Base-by-base conservation (phyloP, 1,284 basidiomycete species). In the Fomitopsis palustris region DNA sequence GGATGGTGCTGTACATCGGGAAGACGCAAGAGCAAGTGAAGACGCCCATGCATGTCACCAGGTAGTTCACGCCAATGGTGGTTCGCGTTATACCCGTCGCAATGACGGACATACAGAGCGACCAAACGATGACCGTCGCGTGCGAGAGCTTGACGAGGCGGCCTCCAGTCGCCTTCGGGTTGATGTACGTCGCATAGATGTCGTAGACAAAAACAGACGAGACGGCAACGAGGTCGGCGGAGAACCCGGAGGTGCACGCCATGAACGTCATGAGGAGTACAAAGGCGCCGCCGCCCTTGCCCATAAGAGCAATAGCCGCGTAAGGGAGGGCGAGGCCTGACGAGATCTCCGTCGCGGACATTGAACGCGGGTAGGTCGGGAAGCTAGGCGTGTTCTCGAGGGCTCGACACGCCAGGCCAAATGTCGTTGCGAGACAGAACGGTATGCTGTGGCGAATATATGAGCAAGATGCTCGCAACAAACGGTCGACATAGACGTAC, bases 201-300 rank as follows among this genome's bases (percentile, higher is more conserved):
- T 81, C 80, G 64, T 75, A 81, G 1, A 79, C 76, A 27, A 79
- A 62, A 10, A 81, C 71, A 5, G 77, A 75, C 1, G 77, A 77
- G 4, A 79, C 77, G 4, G 80, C 80, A 49, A 81, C 75, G 10
- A 81, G 72, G 62, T 82, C 79, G 0, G 80, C 78, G 9, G 78
- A 77, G 1, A 75, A 70, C 0, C 79, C 76, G 2, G 75, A 77
- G 0, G 78, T 81, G 42, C 79, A 74, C 3, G 77, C 77, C 65
- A 78, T 70, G 65, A 77, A 77, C 3, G 76, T 65, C 43, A 77
- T 67, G 47, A 74, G 61, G 53, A 76, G 64, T 53, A 75, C 63
- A 0, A 68, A 67, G 12, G 35, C 52, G 35, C 56, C 53, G 16
- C 58, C 63, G 56, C 64, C 54, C 53, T 54, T 52, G 37, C 49